A percentile compares a stretch with the other conserved stretches of the same genome.
phyloP scores from a whole-genome alignment of 176 grass and related monocot species.

The Carex myosuroides region DNA sequence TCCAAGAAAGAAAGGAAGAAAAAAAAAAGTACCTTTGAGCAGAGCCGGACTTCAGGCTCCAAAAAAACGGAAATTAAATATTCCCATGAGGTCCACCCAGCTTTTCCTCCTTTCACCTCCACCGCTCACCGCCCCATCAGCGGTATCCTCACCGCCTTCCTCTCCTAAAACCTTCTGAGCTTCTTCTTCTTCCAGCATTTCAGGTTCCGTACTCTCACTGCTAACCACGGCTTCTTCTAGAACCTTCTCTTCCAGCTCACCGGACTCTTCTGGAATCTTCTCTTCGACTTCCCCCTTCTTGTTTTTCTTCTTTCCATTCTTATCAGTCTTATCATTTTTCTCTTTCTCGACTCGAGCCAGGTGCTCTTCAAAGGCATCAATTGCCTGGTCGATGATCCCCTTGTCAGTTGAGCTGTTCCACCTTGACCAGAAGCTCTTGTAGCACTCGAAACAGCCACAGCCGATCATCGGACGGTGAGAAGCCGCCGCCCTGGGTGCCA shows the following conservation, averaged over 20 bases:
- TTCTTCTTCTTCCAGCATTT: neutral
- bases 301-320: slow-evolving; percentile 4
- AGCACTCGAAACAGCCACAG: slow-evolving; percentile 82
- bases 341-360: slow-evolving; percentile 27
- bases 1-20: neutral
- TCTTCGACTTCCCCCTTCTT: slow-evolving; percentile 24
- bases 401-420: slow-evolving; percentile 58
- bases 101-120: slow-evolving; percentile 39
- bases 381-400: slow-evolving; percentile 54
- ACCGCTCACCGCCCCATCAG: neutral
- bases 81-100: slow-evolving; percentile 39
- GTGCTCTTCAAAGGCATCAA: slow-evolving; percentile 80
- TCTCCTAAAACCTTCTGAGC: neutral
- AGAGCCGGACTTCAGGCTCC: slow-evolving; percentile 26
- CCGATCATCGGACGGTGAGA: slow-evolving; percentile 41
- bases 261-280: neutral
- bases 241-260: neutral
- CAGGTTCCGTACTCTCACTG: neutral
- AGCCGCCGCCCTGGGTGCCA: slow-evolving; percentile 8
- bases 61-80: slow-evolving; percentile 34
- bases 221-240: neutral
- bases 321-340: slow-evolving; percentile 22
- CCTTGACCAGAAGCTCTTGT: slow-evolving; percentile 69
- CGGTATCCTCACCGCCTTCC: neutral
- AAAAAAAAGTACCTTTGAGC: slow-evolving; percentile 7